Evolutionary conservation across 208 protist genomes (phyloP), one percentile per base, ranked within the genome.

Genomic region (Acanthamoeba sp.): DNA sequence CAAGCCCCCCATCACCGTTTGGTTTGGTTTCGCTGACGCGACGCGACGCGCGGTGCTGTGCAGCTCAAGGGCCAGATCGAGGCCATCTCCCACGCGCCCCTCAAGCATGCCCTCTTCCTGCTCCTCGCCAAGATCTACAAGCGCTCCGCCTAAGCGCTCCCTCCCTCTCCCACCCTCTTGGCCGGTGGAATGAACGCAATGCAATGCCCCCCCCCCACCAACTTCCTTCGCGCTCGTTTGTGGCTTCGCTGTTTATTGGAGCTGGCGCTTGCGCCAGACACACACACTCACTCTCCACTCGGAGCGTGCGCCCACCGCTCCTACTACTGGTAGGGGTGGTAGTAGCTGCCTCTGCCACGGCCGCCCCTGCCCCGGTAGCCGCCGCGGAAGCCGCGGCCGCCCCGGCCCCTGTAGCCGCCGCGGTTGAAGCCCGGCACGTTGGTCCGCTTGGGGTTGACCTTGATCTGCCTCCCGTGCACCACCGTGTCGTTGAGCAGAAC

Each of bases 401-500:
- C 62, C 48, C 76, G 2, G n/a, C 76, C 76, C 20, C 76, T 22
- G 38, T 52, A 85, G 7, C 76, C 76, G 20, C 76, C 76, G 22
- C 76, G 20, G 42, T 34, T 85, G 34, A 55, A 34, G 27, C 76
- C 76, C 29, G 76, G 76, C 34, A 85, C 42, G 38, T 85, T 85
- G 27, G 95, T 96, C 69, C 94, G 66, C 78, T 95, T 95, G n/a
- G 95, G 48, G 34, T 80, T 91, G 2, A 96, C 94, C 93, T 96
- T 97, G 45, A 97, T 40, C 62, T 95, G 95, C 40, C 96, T 45
- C 20, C 94, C 90, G 32, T 96, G 96, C 87, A 97, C 95, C 27
- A 92, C 55, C 12, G 94, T 90, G 9, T 97, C 96, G 90, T 95
- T 96, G 18, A 97, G 55, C 38, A 40, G 16, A 27, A 97, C 52